A percentile compares a stretch with the other conserved stretches of the same genome.
These are phyloP conservation scores for Ustilago nuda DNA, from an alignment of 1,284 basidiomycete species.

Conservation along the genomic window DNA sequence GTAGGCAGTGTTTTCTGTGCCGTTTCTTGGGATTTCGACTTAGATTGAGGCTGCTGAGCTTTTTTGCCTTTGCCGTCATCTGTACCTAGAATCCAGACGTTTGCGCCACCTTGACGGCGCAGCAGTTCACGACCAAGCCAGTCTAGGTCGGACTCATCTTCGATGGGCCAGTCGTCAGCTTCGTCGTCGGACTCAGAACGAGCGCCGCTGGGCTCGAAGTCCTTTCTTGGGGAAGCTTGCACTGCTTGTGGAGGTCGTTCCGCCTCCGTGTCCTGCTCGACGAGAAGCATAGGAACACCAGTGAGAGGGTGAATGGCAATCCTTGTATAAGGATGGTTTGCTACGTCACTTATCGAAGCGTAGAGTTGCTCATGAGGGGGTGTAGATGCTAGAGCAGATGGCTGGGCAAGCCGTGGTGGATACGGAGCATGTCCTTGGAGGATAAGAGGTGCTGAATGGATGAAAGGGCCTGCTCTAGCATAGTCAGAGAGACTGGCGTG, in stretches of 20 bases:
- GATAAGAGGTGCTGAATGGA: slow-evolving; percentile 36
- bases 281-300: slow-evolving; percentile 30
- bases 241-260: neutral
- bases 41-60: neutral
- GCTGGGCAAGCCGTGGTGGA: slow-evolving; percentile 6
- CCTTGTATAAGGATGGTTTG: neutral
- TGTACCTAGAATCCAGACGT: slow-evolving; percentile 51
- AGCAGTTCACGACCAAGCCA: slow-evolving; percentile 57
- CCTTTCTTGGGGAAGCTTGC: neutral
- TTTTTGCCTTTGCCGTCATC: slow-evolving; percentile 10
- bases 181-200: slow-evolving; percentile 17
- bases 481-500: neutral
- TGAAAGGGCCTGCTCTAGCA: slow-evolving; percentile 18
- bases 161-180: slow-evolving; percentile 21
- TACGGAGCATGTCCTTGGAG: slow-evolving; percentile 10
- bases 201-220: neutral
- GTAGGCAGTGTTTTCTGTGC: neutral
- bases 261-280: slow-evolving; percentile 2
- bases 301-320: slow-evolving; percentile 42
- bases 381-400: neutral
- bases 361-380: neutral
- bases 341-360: neutral
- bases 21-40: neutral
- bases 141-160: slow-evolving; percentile 56
- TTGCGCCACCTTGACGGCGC: slow-evolving; percentile 32